Conservation (phyloP, 148 eudicot genomes). For the Fagopyrum esculentum region DNA sequence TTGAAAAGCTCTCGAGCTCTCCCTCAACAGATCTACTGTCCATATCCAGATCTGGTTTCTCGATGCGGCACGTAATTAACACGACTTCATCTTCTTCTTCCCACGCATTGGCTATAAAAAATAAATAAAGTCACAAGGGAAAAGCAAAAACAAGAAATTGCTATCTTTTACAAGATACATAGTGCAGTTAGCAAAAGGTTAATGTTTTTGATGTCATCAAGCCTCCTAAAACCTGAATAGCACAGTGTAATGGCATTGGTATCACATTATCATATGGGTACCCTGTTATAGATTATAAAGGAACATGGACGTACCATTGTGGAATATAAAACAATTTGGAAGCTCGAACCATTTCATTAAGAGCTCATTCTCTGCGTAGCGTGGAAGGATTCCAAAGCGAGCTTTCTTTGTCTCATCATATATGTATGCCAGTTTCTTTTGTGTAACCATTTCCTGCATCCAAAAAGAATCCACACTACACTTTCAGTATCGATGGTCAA, state of each 20-base stretch:
- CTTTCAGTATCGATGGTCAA: constrained; percentile 4
- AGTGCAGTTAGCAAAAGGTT: background rate
- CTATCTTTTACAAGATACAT: background rate
- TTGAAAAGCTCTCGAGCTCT: constrained; percentile 56
- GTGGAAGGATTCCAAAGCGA: constrained; percentile 90
- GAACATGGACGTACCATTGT: constrained; percentile 56
- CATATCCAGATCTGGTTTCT: constrained; percentile 80
- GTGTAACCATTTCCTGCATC: constrained; percentile 88
- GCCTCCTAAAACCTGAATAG: background rate
- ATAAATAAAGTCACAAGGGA: background rate
- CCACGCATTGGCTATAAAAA: constrained; percentile 29
- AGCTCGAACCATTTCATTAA: constrained; percentile 94
- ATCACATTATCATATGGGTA: background rate
- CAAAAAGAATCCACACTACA: background rate
- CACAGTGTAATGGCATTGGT: background rate
- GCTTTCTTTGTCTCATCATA: constrained; percentile 74
- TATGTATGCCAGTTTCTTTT: constrained; percentile 52
- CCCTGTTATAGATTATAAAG: background rate
- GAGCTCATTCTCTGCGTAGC: constrained; percentile 85
- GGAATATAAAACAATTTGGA: constrained; percentile 96
- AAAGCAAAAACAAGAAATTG: background rate
- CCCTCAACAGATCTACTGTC: constrained; percentile 46
- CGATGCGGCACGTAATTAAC: constrained; percentile 68
- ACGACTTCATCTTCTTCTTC: constrained; percentile 98
- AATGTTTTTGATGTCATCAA: background rate